Evolutionary conservation across 139 green algal genomes (phyloP), one percentile per base, ranked within the genome.

Genomic region (Marvania coccoides): DNA sequence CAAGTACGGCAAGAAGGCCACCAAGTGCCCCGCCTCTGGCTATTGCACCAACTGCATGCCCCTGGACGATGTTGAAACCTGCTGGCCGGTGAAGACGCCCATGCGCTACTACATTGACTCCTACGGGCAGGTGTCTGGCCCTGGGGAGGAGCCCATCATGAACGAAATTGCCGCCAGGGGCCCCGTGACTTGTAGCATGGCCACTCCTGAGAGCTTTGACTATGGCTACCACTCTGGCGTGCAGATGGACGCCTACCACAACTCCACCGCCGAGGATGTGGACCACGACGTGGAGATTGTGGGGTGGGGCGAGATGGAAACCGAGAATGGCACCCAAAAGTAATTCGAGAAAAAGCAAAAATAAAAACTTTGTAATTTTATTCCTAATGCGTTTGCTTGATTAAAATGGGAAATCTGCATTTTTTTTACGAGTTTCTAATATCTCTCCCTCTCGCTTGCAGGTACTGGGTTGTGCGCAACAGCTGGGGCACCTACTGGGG

Each of bases 401-500:
- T n/a, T n/a, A n/a, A n/a, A n/a, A n/a, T 15, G 1, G 26, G 6
- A 6, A 6, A 15, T 5, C n/a, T 37, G 26, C 19, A 5, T 29
- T 3, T 8, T 38, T 3, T 3, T 38, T 9, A 8, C 19, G 6
- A 3, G 19, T 2, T 6, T 2, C 54, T 1, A 3, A 15, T 45
- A 1, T 15, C 10, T 14, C 30, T 39, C 2, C 14, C 31, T 4
- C 2, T 65, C 5, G 72, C 61, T 8, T 29, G 26, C 46, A 54
- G 56, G 7, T 81, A 71, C 67, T 82, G 80, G 80, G 45, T 71
- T 8, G 24, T 81, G 5, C 72, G 80, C 45, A 88, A 88, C 61
- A 71, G 42, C 15, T 88, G 81, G 81, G 82, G 82, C 24, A 83
- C 71, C 13, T 88, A 75, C 53, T 88, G 73, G 73, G 82, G 82